Base-by-base conservation (phyloP, 768 basidiomycete species). In the Coprinopsis strossmayeri region DNA sequence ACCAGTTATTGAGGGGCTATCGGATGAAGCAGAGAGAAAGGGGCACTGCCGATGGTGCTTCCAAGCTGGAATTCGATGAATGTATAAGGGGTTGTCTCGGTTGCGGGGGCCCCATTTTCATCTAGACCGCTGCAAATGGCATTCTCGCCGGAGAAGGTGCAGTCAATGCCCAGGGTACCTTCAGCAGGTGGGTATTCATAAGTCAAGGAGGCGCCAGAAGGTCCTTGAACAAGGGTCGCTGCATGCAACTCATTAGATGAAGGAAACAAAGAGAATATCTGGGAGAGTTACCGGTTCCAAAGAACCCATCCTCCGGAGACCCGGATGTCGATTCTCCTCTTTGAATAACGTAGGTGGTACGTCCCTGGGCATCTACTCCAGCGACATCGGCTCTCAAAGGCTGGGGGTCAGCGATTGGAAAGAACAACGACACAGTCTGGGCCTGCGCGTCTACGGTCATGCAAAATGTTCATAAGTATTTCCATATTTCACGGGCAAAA, bases 391-490 rank as follows among this genome's bases (percentile, higher is more conserved):
- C 21, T 10, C 21, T 26, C n/a, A 44, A 28, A 23, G 27, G 5
- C 42, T 44, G 24, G 13, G 27, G 37, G 37, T 38, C 37, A 26
- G 26, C 2, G 3, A 30, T 1, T 3, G 44, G 25, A n/a, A 45
- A 13, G 62, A 63, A 38, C 65, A 61, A 61, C 61, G 64, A 62
- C 63, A 59, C 62, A 64, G 64, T 61, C 64, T 60, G 65, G 64
- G 64, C 64, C 65, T 68, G 63, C 66, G 66, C 57, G 53, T 56
- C 55, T 56, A 61, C 57, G 57, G 56, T 56, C 54, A 55, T 58
- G 57, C 53, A 55, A 53, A 57, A 57, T 43, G 44, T 37, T n/a
- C n/a, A n/a, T n/a, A n/a, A n/a, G n/a, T n/a, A n/a, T n/a, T n/a
- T n/a, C n/a, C n/a, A n/a, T n/a, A n/a, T n/a, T n/a, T n/a, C n/a